Evolutionary conservation across 2,329 filamentous ascomycete species (phyloP).

Genomic region (Penicillium sp.): DNA sequence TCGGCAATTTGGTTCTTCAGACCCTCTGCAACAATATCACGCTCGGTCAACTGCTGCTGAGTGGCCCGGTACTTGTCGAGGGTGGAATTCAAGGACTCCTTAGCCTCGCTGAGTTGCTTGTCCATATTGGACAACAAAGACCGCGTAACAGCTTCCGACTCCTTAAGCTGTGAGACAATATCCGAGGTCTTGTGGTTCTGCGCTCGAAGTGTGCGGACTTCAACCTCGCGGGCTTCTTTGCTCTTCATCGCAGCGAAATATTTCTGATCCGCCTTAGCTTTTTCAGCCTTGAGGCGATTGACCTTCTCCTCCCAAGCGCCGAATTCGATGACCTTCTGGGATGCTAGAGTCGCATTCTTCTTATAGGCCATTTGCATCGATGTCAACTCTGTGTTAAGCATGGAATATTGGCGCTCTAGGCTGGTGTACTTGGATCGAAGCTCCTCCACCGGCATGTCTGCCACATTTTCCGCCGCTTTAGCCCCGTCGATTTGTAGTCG

Average conservation of each 20-base stretch:
- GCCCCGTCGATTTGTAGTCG: slow-evolving; percentile 59
- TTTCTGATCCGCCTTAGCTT: slow-evolving; percentile 95
- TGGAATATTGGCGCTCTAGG: slow-evolving; percentile 77
- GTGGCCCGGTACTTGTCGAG: slow-evolving; percentile 74
- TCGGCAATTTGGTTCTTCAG: slow-evolving; percentile 77
- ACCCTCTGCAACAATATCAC: slow-evolving; percentile 69
- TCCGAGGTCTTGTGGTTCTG: slow-evolving; percentile 92
- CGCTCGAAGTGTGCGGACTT: slow-evolving; percentile 76
- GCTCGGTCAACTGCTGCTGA: slow-evolving; percentile 73
- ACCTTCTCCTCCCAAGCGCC: slow-evolving; percentile 77
- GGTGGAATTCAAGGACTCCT: slow-evolving; percentile 74
- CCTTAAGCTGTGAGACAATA: slow-evolving; percentile 91
- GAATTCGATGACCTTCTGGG: slow-evolving; percentile 84
- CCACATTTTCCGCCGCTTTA: slow-evolving; percentile 51
- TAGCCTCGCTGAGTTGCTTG: slow-evolving; percentile 84
- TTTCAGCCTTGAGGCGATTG: slow-evolving; percentile 76
- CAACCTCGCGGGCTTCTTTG: slow-evolving; percentile 80
- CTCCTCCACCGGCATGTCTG: slow-evolving; percentile 69
- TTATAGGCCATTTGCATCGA: slow-evolving; percentile 91
- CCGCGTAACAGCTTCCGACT: slow-evolving; percentile 78
- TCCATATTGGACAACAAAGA: slow-evolving; percentile 81
- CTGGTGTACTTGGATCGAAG: slow-evolving; percentile 74
- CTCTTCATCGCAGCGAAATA: slow-evolving; percentile 96
- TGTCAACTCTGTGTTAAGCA: slow-evolving; percentile 84
- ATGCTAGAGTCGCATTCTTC: slow-evolving; percentile 80